Evolutionary conservation across 2,329 filamentous ascomycete genomes (phyloP), one percentile per base, ranked within the genome.

Genomic region (Ophiostoma perfectum): DNA sequence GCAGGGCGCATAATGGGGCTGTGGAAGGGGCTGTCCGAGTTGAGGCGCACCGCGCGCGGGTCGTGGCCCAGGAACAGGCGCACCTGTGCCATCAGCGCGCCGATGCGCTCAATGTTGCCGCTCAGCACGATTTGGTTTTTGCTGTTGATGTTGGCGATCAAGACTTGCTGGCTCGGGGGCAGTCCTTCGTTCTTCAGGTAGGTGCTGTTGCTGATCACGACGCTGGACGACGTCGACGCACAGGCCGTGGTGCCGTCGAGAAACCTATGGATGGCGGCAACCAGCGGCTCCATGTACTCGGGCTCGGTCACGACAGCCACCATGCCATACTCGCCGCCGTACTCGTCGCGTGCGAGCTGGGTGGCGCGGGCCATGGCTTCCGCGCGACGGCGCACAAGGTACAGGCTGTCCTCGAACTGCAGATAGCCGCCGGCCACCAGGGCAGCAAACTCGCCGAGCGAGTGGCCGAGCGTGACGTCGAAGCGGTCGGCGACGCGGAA

Each of bases 91-190:
- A 97, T 81, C 18, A 97, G 86, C 68, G 88, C 89, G 74, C 87
- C 88, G 77, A 97, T 97, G 73, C 88, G 85, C 74, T 89, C 88
- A 67, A 97, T 89, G 78, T 88, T 94, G 47, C 94, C 94, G 75
- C 91, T 95, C 66, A 98, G 82, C 66, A 97, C 94, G 74, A 98
- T 96, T 80, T 98, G 94, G 76, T 97, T 97, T 80, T 93, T 95
- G 77, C 89, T 92, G 80, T 98, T 98, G 79, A 96, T 88, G 78
- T 98, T 97, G 70, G 93, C 94, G 73, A 98, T 93, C 73, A 90
- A 82, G 66, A 97, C 93, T 78, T 96, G 91, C 75, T 95, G 86
- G 67, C 96, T 92, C 3, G 92, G 87, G 18, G 91, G 90, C 42
- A 27, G n/a, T 0, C 63, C 63, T 18, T 45, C 63, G 63, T 58